Base-by-base conservation (phyloP, 225 moss, liverwort and hornwort species). In the Polytrichum commune region DNA sequence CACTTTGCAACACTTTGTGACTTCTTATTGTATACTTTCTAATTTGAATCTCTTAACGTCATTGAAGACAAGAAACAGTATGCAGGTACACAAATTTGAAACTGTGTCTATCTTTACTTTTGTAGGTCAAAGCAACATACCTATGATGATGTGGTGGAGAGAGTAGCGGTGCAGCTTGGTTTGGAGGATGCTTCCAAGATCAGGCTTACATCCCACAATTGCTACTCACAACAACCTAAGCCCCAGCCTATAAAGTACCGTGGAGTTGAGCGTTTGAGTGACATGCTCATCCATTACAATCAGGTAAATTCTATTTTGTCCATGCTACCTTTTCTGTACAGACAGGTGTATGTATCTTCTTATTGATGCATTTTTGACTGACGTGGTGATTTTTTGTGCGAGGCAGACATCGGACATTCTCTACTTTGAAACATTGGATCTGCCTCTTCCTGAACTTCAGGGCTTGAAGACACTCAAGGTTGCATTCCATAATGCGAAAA, bases 141-240 rank as follows among this genome's bases (percentile, higher is more conserved):
- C 7, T 90, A 92, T 66, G 91, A 88, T 69, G 91, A 93, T 81
- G 93, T 90, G 65, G 88, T 84, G 19, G 93, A 91, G 63, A 84
- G 73, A 62, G 89, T 93, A 53, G 89, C 91, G 56, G 19, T 27
- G 60, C 76, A 90, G 71, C 75, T 93, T 30, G 65, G 65, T 10
- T 55, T 91, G 29, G 82, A 81, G 74, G 93, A 91, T 69, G 70
- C 84, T 19, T 82, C 82, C 29, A 91, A 88, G 84, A 76, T 93
- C 69, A 80, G 82, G 75, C 84, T 93, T 61, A 88, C 83, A 1
- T 85, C 87, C n/a, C 91, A 93, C 71, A 91, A 91, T 60, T 89
- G 89, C 68, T 83, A 88, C 72, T 84, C 85, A 8, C 93, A 93
- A 78, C 84, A 86, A 63, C 93, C 93, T 46, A 93, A 88, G 80